A percentile compares a stretch with the other conserved stretches of the same genome.
Conservation (phyloP, 2,329 filamentous ascomycete genomes). For the Penicillium sp. region DNA sequence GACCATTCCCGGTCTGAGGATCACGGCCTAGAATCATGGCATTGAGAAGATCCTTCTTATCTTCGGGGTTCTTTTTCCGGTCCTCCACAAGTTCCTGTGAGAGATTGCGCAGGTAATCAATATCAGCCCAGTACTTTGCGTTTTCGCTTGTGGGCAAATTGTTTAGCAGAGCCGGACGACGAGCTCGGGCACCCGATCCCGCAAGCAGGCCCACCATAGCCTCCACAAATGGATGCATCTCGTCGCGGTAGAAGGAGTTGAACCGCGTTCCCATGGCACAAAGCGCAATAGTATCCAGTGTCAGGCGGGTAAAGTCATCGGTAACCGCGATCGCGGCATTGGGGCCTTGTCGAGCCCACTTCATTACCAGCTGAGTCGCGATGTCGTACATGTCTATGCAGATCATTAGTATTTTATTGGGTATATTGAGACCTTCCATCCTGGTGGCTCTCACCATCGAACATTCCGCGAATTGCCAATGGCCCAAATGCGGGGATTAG, state of each 20-base stretch:
- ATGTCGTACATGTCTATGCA: slow-evolving; percentile 42
- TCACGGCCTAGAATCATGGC: slow-evolving; percentile 71
- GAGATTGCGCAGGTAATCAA: slow-evolving; percentile 52
- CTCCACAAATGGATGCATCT: slow-evolving; percentile 68
- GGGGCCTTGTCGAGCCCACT: slow-evolving; percentile 54
- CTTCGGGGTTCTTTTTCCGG: slow-evolving; percentile 56
- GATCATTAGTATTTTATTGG: not conserved
- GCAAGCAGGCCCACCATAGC: slow-evolving; percentile 66
- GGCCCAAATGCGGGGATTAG: slow-evolving; percentile 52
- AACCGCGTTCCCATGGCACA: slow-evolving; percentile 73
- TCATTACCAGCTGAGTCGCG: slow-evolving; percentile 40
- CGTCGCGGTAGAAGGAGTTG: slow-evolving; percentile 71
- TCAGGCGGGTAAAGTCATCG: slow-evolving; percentile 71
- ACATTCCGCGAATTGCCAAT: slow-evolving; percentile 46
- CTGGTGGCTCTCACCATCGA: slow-evolving; percentile 29
- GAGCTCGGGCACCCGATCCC: slow-evolving; percentile 55
- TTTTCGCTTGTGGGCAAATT: slow-evolving; percentile 44
- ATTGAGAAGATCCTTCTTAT: slow-evolving; percentile 67
- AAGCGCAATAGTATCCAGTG: slow-evolving; percentile 71
- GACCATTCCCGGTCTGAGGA: slow-evolving; percentile 64
- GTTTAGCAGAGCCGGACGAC: slow-evolving; percentile 50
- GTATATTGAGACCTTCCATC: not conserved
- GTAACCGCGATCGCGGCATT: slow-evolving; percentile 58
- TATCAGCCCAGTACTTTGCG: slow-evolving; percentile 32
- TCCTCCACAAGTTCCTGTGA: slow-evolving; percentile 62